Percentiles rank a stretch among this genome's conserved stretches.
These are phyloP conservation scores for Dalechampia spathulata DNA, from an alignment of 441 rosid genomes.

Conservation along the genomic window DNA sequence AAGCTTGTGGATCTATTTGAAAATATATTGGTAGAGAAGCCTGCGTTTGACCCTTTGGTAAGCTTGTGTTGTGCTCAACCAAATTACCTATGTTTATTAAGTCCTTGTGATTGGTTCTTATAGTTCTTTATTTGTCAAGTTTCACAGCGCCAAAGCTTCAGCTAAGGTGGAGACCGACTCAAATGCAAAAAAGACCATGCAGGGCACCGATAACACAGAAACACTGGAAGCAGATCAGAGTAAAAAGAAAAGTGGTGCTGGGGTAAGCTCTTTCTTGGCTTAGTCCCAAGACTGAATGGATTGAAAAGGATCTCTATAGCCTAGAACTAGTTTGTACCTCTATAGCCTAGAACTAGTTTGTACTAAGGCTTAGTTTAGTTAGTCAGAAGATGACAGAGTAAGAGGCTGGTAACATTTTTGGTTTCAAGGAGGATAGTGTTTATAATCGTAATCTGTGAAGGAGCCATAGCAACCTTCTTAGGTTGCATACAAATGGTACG, in stretches of 20 bases:
- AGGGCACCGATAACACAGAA: conserved; percentile 33
- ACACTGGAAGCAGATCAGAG: conserved; percentile 32
- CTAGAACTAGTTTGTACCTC: too few relatives aligned
- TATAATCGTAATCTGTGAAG: too few relatives aligned
- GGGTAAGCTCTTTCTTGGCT: conserved; percentile 26
- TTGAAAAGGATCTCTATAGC: too few relatives aligned
- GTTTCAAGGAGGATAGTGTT: too few relatives aligned
- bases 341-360: too few relatives aligned
- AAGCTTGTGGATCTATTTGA: conserved; percentile 39
- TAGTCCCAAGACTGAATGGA: too few relatives aligned
- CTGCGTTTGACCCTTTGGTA: conserved; percentile 52
- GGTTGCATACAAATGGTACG: too few relatives aligned
- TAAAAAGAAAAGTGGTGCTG: conserved; percentile 40
- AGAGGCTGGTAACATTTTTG: too few relatives aligned
- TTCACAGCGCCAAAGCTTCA: conserved; percentile 29
- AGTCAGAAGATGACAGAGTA: too few relatives aligned
- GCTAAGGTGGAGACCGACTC: conserved; percentile 40
- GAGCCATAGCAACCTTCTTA: too few relatives aligned
- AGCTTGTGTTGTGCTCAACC: conserved; percentile 7
- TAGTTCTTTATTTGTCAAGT: conserved; percentile 15
- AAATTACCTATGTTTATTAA: background rate
- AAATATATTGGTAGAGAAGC: conserved; percentile 45
- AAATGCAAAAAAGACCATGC: conserved; percentile 35
- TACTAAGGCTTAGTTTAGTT: too few relatives aligned
- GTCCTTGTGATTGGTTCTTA: background rate